These are phyloP conservation scores for Diaporthe batatas DNA, from an alignment of 2,329 filamentous ascomycete genomes.

Conservation along the genomic window DNA sequence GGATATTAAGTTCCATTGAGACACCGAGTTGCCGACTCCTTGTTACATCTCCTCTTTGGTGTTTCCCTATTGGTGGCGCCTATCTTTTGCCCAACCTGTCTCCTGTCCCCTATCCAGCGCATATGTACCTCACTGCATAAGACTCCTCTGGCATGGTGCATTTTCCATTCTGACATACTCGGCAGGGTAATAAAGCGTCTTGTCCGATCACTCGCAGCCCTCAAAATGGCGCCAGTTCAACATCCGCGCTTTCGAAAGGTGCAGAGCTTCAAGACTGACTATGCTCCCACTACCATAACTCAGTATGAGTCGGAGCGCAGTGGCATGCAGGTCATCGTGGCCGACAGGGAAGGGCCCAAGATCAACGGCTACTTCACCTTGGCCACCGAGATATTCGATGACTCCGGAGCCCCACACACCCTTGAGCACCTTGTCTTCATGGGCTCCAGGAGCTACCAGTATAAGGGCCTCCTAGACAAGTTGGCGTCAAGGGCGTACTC, in stretches of 20 bases:
- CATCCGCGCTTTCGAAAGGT: conserved; percentile 81
- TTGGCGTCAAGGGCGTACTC: conserved; percentile 94
- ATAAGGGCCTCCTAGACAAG: conserved; percentile 96
- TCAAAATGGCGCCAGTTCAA: conserved; percentile 68
- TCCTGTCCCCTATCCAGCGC: conserved; percentile 13
- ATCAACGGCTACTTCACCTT: conserved; percentile 94
- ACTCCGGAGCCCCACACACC: conserved; percentile 91
- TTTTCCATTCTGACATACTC: conserved; percentile 42
- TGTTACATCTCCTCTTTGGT: neutral
- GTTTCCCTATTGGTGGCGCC: neutral
- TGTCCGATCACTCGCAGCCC: conserved; percentile 44
- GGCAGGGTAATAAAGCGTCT: conserved; percentile 44
- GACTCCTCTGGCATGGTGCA: neutral
- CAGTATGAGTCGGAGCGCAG: conserved; percentile 97
- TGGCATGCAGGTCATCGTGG: conserved; percentile 93
- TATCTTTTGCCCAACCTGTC: conserved; percentile 5
- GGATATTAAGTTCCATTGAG: conserved; percentile 6
- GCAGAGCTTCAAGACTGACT: conserved; percentile 89
- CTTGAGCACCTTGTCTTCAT: conserved; percentile 88
- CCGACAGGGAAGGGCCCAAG: conserved; percentile 94
- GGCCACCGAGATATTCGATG: conserved; percentile 97
- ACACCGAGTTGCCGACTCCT: conserved; percentile 10
- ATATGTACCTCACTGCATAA: neutral
- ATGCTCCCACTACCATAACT: conserved; percentile 87
- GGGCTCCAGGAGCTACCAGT: conserved; percentile 93